Base-by-base conservation (phyloP, 768 basidiomycete species). In the Pisolithus marmoratus region DNA sequence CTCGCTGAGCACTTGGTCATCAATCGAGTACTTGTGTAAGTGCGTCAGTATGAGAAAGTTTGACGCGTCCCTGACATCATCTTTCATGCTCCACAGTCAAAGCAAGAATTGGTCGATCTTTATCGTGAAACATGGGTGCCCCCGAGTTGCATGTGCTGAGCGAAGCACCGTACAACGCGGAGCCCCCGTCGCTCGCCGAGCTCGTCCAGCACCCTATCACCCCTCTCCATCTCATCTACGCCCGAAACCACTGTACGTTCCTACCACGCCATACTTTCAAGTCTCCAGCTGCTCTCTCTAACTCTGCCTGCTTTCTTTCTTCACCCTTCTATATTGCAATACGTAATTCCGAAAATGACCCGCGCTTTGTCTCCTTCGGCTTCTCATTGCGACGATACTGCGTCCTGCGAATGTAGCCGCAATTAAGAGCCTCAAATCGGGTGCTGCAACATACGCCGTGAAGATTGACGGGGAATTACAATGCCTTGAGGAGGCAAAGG, bases 221-320 rank as follows among this genome's bases (percentile, higher is more conserved):
- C 0, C 85, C 86, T 1, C 75, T 78, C 48, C 76, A 77, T 42
- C 71, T 84, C n/a, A 72, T 83, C 9, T 90, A 86, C 59, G 81
- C 80, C 53, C 80, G 87, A 31, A 89, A 89, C 59, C 87, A 89
- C 58, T 81, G 85, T 42, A 75, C 75, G 51, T 81, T 81, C 31
- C 68, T 75, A 11, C 73, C 45, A 27, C 29, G 44, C 6, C 14
- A 46, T 40, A 17, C n/a, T 17, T 29, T 27, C 40, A 8, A n/a
- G 34, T 42, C 37, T 51, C 23, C 22, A 40, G 23, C 42, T 41
- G 36, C 42, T 11, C 11, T 36, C 23, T 40, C 26, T 57, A 24
- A 54, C 34, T 26, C 24, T 44, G 27, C 31, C 4, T 46, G 24
- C 29, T 42, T 20, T 40, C 27, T 27, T 40, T 20, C 23, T 34